Percentiles rank a stretch among this genome's conserved stretches.
These are phyloP conservation scores for Agaricus sinodeliciosus DNA, from an alignment of 768 basidiomycete genomes.

Conservation along the genomic window DNA sequence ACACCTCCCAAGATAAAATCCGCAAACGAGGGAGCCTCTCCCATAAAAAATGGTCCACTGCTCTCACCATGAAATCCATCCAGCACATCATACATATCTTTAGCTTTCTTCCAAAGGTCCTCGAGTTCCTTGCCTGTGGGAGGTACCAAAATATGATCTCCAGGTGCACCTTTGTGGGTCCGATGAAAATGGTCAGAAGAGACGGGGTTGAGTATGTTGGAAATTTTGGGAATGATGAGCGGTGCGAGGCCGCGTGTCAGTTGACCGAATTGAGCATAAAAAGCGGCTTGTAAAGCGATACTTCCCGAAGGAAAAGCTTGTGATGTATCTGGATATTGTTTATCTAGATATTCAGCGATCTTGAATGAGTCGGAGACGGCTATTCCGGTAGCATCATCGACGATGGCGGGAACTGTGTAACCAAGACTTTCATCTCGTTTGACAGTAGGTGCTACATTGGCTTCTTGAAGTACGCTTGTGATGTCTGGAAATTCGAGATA, in stretches of 20 bases:
- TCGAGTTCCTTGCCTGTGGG: conserved; percentile 24
- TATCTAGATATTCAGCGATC: conserved; percentile 48
- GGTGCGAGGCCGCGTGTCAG: not conserved
- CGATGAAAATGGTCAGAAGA: conserved; percentile 26
- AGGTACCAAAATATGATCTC: conserved; percentile 29
- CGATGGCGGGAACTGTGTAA: conserved; percentile 46
- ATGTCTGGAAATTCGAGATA: conserved; percentile 52
- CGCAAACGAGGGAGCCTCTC: conserved; percentile 28
- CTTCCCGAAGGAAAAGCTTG: conserved; percentile 25
- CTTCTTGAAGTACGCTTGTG: conserved; percentile 22
- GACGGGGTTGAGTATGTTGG: conserved; percentile 15
- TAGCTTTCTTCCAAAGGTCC: conserved; percentile 30
- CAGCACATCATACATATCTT: conserved; percentile 22
- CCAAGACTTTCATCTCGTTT: conserved; percentile 22
- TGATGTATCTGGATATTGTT: conserved; percentile 34
- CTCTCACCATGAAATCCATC: conserved; percentile 24
- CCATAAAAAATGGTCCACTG: conserved; percentile 29
- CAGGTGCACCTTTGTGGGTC: conserved; percentile 27
- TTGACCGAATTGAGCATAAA: conserved; percentile 17
- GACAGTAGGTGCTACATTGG: conserved; percentile 29
- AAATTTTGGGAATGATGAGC: conserved; percentile 15
- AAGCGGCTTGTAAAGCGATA: conserved; percentile 32
- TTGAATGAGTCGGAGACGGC: conserved; percentile 33
- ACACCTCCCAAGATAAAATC: conserved; percentile 32
- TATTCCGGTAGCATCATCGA: conserved; percentile 34